phyloP scores from a whole-genome alignment of 805 yeast species.

The Lipomyces oligophaga region DNA sequence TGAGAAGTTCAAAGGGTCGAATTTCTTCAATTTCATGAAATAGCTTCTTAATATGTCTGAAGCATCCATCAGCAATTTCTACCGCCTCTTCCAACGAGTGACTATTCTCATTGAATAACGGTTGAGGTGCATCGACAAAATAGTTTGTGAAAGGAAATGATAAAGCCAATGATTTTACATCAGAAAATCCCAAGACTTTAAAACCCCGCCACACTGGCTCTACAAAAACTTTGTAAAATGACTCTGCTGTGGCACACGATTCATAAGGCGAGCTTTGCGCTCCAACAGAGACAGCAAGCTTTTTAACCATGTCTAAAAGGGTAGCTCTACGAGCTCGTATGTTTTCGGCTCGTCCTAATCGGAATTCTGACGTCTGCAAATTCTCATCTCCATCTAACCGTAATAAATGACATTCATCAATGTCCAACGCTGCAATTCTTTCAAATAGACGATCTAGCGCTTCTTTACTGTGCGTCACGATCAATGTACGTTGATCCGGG shows the following conservation, averaged over 20 bases:
- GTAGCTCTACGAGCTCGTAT: constrained; percentile 16
- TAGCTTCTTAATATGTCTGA: constrained; percentile 29
- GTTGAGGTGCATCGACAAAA: constrained; percentile 27
- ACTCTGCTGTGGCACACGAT: constrained; percentile 39
- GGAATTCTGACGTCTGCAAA: constrained; percentile 16
- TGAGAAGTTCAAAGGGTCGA: constrained; percentile 35
- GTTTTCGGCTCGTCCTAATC: constrained; percentile 29
- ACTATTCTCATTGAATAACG: constrained; percentile 18
- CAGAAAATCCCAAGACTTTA: not conserved
- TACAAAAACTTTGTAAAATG: constrained; percentile 36
- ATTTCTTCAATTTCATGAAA: constrained; percentile 32
- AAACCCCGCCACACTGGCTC: constrained; percentile 29
- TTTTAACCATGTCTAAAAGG: constrained; percentile 34
- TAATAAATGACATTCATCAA: constrained; percentile 32
- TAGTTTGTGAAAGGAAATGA: constrained; percentile 26
- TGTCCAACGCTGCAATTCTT: constrained; percentile 28
- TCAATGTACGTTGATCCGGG: constrained; percentile 34
- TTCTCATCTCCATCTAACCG: constrained; percentile 33
- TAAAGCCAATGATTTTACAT: constrained; percentile 4
- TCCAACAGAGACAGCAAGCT: constrained; percentile 35
- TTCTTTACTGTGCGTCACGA: constrained; percentile 35
- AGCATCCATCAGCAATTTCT: constrained; percentile 26
- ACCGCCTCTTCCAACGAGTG: constrained; percentile 19
- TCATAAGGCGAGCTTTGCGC: constrained; percentile 41
- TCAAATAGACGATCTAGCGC: constrained; percentile 33